phyloP scores from a whole-genome alignment of 768 basidiomycete genomes.

The Rhizopogon rudus region DNA sequence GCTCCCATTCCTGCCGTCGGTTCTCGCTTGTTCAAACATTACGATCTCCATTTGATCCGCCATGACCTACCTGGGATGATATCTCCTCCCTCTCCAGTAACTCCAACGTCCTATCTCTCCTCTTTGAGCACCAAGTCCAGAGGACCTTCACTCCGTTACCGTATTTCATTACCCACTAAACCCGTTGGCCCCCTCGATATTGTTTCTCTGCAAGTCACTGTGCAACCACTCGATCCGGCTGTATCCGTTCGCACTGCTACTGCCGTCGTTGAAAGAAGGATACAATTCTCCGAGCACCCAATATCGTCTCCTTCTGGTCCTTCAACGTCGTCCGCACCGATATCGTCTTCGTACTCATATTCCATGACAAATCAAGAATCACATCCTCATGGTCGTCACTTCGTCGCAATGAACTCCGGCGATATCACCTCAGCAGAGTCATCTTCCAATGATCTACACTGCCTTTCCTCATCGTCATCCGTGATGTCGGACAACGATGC shows the following conservation, averaged over 20 bases:
- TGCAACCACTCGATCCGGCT: constrained; percentile 54
- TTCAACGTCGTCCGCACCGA: constrained; percentile 17
- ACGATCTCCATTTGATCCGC: constrained; percentile 67
- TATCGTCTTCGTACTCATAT: constrained; percentile 14
- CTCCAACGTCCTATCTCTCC: constrained; percentile 32
- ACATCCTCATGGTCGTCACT: constrained; percentile 6
- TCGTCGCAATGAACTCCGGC: constrained; percentile 26
- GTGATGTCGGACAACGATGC: constrained; percentile 19
- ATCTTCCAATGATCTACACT: constrained; percentile 17
- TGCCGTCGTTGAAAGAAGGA: constrained; percentile 67
- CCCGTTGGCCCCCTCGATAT: constrained; percentile 73
- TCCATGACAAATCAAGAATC: constrained; percentile 7
- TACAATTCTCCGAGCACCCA: constrained; percentile 47
- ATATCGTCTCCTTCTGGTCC: constrained; percentile 12
- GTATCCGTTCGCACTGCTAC: constrained; percentile 59
- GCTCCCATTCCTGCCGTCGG: constrained; percentile 61
- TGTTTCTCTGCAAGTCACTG: constrained; percentile 57
- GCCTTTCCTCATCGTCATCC: constrained; percentile 17
- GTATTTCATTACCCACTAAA: constrained; percentile 45
- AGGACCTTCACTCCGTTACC: constrained; percentile 55
- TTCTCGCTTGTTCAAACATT: constrained; percentile 60
- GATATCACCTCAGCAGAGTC: constrained; percentile 4
- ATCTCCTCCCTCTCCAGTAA: constrained; percentile 31
- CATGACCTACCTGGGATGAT: constrained; percentile 52
- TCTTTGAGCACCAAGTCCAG: constrained; percentile 49